Percentiles rank a stretch among this genome's conserved stretches.
Conservation (phyloP, 352 stramenopile species). For the Thraustotheca clavata region DNA sequence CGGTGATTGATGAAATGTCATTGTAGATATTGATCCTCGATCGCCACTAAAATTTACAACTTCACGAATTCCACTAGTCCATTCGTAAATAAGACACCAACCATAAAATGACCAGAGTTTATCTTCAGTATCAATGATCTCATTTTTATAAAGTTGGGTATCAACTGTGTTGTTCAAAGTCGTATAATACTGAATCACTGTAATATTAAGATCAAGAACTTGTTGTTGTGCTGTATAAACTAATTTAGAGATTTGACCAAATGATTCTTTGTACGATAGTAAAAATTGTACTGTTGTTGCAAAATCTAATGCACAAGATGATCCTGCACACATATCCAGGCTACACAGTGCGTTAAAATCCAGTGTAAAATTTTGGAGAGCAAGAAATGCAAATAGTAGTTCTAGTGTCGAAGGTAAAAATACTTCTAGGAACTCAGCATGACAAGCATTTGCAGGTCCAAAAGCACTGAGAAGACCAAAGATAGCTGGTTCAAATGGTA, state of each 20-base stretch:
- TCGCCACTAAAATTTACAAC: not conserved
- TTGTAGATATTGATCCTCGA: not conserved
- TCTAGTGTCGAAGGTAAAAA: not conserved
- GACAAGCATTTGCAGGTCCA: not conserved
- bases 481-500: not conserved
- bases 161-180: not conserved
- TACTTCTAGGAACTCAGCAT: not conserved
- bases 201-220: not conserved
- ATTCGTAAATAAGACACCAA: constrained; percentile 6
- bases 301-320: not conserved
- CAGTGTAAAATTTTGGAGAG: not conserved
- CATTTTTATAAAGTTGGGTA: not conserved
- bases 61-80: not conserved
- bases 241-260: not conserved
- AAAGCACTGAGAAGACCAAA: not conserved
- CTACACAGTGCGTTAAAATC: not conserved
- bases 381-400: not conserved
- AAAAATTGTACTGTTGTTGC: not conserved
- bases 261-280: not conserved
- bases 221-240: not conserved
- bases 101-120: constrained; percentile 9
- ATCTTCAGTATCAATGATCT: not conserved
- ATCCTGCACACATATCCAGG: not conserved
- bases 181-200: constrained; percentile 4
- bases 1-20: not conserved